Evolutionary conservation across 2,329 filamentous ascomycete species (phyloP), one percentile per base, ranked within the genome.

Genomic region (Capronia coronata): DNA sequence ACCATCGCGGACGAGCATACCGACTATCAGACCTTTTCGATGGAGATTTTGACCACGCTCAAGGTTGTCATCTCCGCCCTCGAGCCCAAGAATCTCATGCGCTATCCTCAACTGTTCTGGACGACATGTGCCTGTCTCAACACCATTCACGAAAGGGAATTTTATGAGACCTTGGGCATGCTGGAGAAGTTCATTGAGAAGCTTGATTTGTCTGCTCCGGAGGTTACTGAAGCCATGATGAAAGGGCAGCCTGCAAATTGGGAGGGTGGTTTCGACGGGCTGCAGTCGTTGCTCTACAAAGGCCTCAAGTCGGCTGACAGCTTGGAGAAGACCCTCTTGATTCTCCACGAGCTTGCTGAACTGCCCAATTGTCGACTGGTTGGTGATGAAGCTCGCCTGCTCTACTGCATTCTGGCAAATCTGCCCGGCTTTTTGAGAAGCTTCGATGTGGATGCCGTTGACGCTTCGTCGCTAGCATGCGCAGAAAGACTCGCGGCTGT

Each of bases 101-200:
- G 83, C n/a, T 96, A 95, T 58, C 93, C 93, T 1, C 91, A 97
- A 62, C 74, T 98, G 1, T 97, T 98, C 68, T 98, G 94, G 94
- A 94, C 91, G 0, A 95, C 87, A 0, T 96, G 90, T 62, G 93
- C 93, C 9, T 98, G 93, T 64, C 72, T 98, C 16, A 90, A 97
- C 63, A 97, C 93, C 0, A 94, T 97, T 62, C 94, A 97, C 57
- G 94, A 98, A 68, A 80, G 84, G 18, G 93, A 98, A 63, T 98
- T 95, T 56, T 78, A 93, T 54, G 93, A 96, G 64, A 89, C 87
- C 18, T 74, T 96, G 10, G 84, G 86, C 45, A 96, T 98, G 86
- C 76, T 98, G 8, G 86, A 94, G 51, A 86, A 86, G 62, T 82
- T 94, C 29, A 70, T 98, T 18, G 79, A 82, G 58, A 94, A 93